Evolutionary conservation across 495 filamentous ascomycete species (phyloP).

Genomic region (Terfezia boudieri): DNA sequence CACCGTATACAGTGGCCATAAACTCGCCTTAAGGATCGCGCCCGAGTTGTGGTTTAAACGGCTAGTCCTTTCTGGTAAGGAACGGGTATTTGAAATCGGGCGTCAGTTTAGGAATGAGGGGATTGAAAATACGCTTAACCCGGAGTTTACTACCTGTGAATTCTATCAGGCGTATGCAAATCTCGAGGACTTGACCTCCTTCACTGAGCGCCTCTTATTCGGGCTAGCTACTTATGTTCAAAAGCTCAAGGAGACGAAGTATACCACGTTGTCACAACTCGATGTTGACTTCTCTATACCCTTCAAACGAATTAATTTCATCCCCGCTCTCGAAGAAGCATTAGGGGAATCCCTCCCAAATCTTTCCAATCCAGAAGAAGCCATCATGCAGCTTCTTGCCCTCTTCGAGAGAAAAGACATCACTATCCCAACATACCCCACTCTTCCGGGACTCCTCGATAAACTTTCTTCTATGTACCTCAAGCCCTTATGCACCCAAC

Average conservation of each 20-base stretch:
- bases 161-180: slow-evolving; percentile 78
- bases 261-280: slow-evolving; percentile 29
- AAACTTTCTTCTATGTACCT: slow-evolving; percentile 53
- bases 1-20: slow-evolving; percentile 43
- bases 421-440: slow-evolving; percentile 31
- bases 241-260: slow-evolving; percentile 25
- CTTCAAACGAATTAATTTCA: slow-evolving; percentile 50
- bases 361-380: slow-evolving; percentile 29
- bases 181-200: slow-evolving; percentile 48
- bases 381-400: slow-evolving; percentile 30
- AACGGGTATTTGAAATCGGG: slow-evolving; percentile 79
- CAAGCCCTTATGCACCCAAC: slow-evolving; percentile 42
- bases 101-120: slow-evolving; percentile 88
- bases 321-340: slow-evolving; percentile 47
- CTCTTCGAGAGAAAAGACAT: slow-evolving; percentile 31
- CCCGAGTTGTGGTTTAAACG: slow-evolving; percentile 93
- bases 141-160: slow-evolving; percentile 92
- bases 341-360: slow-evolving; percentile 46
- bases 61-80: slow-evolving; percentile 73
- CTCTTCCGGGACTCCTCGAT: slow-evolving; percentile 66
- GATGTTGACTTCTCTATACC: slow-evolving; percentile 35
- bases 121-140: slow-evolving; percentile 81
- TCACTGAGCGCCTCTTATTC: slow-evolving; percentile 45
- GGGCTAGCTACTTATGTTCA: slow-evolving; percentile 33
- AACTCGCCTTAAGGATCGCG: slow-evolving; percentile 59